Evolutionary conservation across 169 alveolate species (phyloP).

Genomic region (Plasmodium gonderi): DNA sequence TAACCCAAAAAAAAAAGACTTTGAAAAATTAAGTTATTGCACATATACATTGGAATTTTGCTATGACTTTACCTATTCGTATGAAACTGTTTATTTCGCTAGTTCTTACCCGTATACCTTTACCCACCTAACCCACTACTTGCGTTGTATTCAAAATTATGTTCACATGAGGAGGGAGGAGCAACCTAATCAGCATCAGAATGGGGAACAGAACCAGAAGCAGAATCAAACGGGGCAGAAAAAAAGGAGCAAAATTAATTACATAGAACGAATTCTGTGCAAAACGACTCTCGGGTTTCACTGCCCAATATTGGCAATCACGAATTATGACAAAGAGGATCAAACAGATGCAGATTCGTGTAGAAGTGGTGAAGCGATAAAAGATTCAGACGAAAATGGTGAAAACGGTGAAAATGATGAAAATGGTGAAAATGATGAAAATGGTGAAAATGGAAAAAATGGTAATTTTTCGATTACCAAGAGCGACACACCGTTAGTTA

Average conservation of each 20-base stretch:
- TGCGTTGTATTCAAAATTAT: neutral
- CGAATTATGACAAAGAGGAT: constrained; percentile 29
- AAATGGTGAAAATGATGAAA: too few relatives aligned
- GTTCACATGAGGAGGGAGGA: too few relatives aligned
- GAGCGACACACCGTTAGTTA: too few relatives aligned
- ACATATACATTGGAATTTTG: constrained; percentile 42
- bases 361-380: neutral
- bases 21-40: constrained; percentile 2
- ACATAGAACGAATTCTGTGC: constrained; percentile 28
- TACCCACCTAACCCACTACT: constrained; percentile 24
- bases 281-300: constrained; percentile 29
- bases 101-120: constrained; percentile 56
- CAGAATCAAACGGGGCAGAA: too few relatives aligned
- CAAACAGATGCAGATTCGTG: neutral
- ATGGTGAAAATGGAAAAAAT: too few relatives aligned
- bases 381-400: neutral
- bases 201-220: too few relatives aligned
- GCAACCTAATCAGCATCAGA: too few relatives aligned
- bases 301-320: constrained; percentile 43
- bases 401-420: neutral
- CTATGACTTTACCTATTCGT: constrained; percentile 42
- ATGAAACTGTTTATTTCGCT: constrained; percentile 62
- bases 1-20: constrained; percentile 26
- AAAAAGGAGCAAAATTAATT: neutral
- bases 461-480: too few relatives aligned